A percentile compares a stretch with the other conserved stretches of the same genome.
Conservation (phyloP, 805 yeast species). For the Candida qinlingensis region DNA sequence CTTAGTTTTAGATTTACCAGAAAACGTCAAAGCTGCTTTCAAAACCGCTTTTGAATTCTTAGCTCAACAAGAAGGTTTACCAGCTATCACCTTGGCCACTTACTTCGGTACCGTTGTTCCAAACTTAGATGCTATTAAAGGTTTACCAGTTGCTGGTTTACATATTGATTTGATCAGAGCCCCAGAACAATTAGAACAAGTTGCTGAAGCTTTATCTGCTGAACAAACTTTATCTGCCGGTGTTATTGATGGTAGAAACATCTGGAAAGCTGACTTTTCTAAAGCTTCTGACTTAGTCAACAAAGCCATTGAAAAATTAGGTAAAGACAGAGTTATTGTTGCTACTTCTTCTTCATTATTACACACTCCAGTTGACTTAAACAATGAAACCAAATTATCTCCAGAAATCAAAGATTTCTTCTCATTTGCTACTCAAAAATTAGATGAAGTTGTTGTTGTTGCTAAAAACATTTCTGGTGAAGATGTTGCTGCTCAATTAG, state of each 20-base stretch:
- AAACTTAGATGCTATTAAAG: conserved; percentile 84
- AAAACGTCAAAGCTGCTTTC: conserved; percentile 77
- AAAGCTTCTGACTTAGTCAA: conserved; percentile 78
- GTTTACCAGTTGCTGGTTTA: conserved; percentile 89
- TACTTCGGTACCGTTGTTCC: conserved; percentile 99
- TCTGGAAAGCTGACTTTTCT: conserved; percentile 96
- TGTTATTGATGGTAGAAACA: conserved; percentile 98
- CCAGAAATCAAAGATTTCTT: conserved; percentile 95
- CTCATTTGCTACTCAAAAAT: conserved; percentile 96
- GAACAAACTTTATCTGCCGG: conserved; percentile 89
- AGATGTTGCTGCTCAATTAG: conserved; percentile 71
- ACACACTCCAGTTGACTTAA: conserved; percentile 97
- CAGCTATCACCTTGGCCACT: conserved; percentile 79
- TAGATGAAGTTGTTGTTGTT: conserved; percentile 83
- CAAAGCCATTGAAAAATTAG: conserved; percentile 79
- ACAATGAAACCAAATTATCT: conserved; percentile 85
- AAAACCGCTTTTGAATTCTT: conserved; percentile 81
- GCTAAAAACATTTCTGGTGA: conserved; percentile 83
- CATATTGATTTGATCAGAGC: conserved; percentile 95
- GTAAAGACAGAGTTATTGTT: conserved; percentile 80
- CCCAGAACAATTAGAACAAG: conserved; percentile 92
- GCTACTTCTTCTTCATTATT: conserved; percentile 95
- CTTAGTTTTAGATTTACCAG: conserved; percentile 89
- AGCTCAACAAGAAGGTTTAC: conserved; percentile 61
- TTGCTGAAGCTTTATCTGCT: conserved; percentile 56